A percentile compares a stretch with the other conserved stretches of the same genome.
phyloP scores from a whole-genome alignment of 768 basidiomycete species.

The Tricholoma bakamatsutake region DNA sequence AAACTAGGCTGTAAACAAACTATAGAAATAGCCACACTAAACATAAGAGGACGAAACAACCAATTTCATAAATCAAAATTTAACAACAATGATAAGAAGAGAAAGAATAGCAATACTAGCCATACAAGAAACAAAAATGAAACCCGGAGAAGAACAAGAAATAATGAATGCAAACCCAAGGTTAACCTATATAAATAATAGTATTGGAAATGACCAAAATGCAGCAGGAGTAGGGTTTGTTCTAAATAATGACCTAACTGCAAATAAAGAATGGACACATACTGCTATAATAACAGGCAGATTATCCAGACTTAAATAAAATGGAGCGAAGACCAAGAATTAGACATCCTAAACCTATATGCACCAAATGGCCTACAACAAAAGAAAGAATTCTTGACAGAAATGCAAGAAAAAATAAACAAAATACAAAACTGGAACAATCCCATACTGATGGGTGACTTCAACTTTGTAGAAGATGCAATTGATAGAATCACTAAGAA shows the following conservation, averaged over 20 bases:
- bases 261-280: neutral
- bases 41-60: neutral
- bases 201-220: neutral
- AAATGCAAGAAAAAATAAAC: neutral
- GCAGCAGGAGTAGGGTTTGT: conserved; percentile 1
- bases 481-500: neutral
- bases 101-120: conserved; percentile 3
- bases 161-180: neutral
- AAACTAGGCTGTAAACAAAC: neutral
- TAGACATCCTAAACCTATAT: conserved; percentile 2
- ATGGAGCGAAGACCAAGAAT: neutral
- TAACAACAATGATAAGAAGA: neutral
- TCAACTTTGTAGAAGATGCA: neutral
- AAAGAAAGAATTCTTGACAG: neutral
- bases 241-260: neutral
- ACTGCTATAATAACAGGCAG: neutral
- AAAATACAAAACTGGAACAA: neutral
- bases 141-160: neutral
- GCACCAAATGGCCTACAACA: neutral
- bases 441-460: conserved; percentile 3
- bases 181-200: neutral
- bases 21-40: neutral
- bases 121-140: neutral
- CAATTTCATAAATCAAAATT: neutral
- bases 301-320: conserved; percentile 2